These are phyloP conservation scores for Clavulina sp. DNA, from an alignment of 768 basidiomycete genomes.

Conservation along the genomic window DNA sequence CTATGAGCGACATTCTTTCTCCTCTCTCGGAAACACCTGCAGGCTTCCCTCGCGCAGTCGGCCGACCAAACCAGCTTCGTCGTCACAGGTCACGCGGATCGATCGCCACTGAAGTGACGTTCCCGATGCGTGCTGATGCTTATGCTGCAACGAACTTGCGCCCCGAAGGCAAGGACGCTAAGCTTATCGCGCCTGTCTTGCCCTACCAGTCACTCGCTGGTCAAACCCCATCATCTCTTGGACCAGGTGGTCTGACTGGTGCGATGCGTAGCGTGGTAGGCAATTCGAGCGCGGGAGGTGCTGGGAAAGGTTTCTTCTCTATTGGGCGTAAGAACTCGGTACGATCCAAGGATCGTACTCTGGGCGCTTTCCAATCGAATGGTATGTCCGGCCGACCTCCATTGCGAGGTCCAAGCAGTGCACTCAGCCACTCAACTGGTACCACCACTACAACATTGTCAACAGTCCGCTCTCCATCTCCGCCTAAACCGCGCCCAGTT, in stretches of 20 bases:
- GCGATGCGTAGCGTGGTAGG: too few relatives aligned
- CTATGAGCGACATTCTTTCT: background rate
- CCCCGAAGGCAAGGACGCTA: slow-evolving; percentile 27
- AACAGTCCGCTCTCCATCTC: too few relatives aligned
- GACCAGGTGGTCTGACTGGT: slow-evolving; percentile 21
- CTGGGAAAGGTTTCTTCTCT: too few relatives aligned
- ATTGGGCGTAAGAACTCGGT: background rate
- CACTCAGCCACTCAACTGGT: too few relatives aligned
- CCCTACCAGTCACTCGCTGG: slow-evolving; percentile 58
- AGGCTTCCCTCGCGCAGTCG: background rate
- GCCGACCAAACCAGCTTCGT: slow-evolving; percentile 25
- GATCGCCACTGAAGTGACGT: slow-evolving; percentile 57
- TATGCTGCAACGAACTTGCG: slow-evolving; percentile 61
- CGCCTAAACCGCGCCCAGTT: background rate
- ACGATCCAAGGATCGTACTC: background rate
- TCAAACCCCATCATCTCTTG: background rate
- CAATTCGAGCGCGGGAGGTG: too few relatives aligned
- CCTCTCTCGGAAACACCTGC: background rate
- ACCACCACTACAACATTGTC: too few relatives aligned
- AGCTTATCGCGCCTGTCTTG: slow-evolving; percentile 35
- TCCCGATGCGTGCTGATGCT: slow-evolving; percentile 65
- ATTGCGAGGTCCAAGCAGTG: too few relatives aligned
- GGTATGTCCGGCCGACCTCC: background rate
- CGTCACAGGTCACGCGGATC: slow-evolving; percentile 58
- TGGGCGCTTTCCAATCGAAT: background rate